Evolutionary conservation across 2,329 filamentous ascomycete species (phyloP).

Genomic region (Cryphonectria carpinicola): DNA sequence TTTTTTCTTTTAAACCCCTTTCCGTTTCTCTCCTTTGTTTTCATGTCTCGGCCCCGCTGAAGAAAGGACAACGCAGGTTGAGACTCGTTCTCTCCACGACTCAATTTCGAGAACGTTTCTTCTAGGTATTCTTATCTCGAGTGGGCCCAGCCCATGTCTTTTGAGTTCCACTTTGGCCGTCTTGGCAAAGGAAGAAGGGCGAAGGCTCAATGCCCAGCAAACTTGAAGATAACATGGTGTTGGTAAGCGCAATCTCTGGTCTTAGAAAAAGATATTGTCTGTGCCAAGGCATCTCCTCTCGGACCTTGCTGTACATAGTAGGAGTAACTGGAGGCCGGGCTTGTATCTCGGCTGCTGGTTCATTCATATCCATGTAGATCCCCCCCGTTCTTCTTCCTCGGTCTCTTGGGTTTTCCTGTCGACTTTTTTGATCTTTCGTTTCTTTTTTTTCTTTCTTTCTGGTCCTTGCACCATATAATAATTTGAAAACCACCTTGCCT

Average conservation of each 20-base stretch:
- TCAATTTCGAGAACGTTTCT: background rate
- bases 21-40: background rate
- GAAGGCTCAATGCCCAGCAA: background rate
- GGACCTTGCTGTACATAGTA: background rate
- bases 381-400: background rate
- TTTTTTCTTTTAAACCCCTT: too few relatives aligned
- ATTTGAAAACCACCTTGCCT: background rate
- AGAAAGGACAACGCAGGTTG: background rate
- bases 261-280: background rate
- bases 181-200: constrained; percentile 11
- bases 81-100: background rate
- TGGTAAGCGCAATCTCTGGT: constrained; percentile 11
- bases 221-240: background rate
- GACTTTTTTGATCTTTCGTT: background rate
- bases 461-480: background rate
- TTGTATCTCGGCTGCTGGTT: background rate
- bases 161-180: constrained; percentile 14
- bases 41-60: background rate
- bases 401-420: background rate
- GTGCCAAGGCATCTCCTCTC: constrained; percentile 5
- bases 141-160: constrained; percentile 7
- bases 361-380: constrained; percentile 7
- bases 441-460: background rate
- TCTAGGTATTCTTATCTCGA: constrained; percentile 8
- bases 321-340: background rate